Percentiles rank a stretch among this genome's conserved stretches.
phyloP scores from a whole-genome alignment of 2,329 filamentous ascomycete species.

The Drechslerella coelobrocha region DNA sequence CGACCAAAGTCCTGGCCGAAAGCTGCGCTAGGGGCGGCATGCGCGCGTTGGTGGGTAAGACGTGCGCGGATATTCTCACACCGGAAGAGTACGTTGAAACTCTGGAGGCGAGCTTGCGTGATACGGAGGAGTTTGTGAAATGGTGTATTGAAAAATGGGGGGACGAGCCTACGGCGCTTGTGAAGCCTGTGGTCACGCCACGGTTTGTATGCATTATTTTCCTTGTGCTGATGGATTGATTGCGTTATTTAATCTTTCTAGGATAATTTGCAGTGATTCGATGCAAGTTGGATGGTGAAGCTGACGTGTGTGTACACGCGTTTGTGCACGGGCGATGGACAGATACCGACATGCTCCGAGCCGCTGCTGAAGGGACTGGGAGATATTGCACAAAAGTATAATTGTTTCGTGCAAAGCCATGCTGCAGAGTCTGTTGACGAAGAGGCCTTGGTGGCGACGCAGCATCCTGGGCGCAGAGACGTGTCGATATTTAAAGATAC shows the following conservation, averaged over 20 bases:
- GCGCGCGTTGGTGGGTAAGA: conserved; percentile 68
- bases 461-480: conserved; percentile 52
- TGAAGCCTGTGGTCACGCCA: conserved; percentile 57
- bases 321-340: neutral
- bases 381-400: conserved; percentile 61
- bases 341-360: conserved; percentile 62
- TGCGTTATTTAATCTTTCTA: no score
- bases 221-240: neutral
- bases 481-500: conserved; percentile 49
- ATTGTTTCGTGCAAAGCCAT: conserved; percentile 53
- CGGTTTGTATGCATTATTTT: conserved; percentile 51
- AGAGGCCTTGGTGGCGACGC: conserved; percentile 46
- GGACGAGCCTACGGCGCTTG: conserved; percentile 45
- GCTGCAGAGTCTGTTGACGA: conserved; percentile 54
- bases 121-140: conserved; percentile 52
- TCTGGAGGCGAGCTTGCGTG: conserved; percentile 48
- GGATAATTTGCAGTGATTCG: no score
- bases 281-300: neutral
- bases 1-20: conserved; percentile 67
- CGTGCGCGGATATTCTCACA: conserved; percentile 53
- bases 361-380: conserved; percentile 66
- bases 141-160: conserved; percentile 50
- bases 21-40: conserved; percentile 65
- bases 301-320: no score
- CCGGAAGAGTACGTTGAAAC: conserved; percentile 53